Percentiles rank a stretch among this genome's conserved stretches.
These are phyloP conservation scores for Triticum urartu DNA, from an alignment of 176 grass and related monocot species.

Conservation along the genomic window DNA sequence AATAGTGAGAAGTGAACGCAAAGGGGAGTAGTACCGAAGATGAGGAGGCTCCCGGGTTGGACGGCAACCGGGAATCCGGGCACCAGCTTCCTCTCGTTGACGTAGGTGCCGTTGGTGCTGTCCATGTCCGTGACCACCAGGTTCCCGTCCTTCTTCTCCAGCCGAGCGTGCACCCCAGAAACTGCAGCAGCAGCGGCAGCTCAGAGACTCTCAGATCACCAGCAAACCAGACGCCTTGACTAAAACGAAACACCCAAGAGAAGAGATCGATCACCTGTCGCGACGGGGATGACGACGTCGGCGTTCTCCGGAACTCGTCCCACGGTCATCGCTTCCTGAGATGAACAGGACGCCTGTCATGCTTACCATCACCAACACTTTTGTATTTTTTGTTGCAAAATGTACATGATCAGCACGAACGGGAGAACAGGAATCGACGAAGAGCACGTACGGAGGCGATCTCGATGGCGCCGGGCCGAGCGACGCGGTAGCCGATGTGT, in stretches of 20 bases:
- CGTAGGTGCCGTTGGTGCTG: constrained; percentile 87
- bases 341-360: neutral
- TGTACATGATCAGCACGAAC: neutral
- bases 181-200: constrained; percentile 33
- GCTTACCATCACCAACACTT: neutral
- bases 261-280: constrained; percentile 49
- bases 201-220: neutral
- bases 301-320: constrained; percentile 64
- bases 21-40: constrained; percentile 33
- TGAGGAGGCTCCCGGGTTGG: constrained; percentile 49
- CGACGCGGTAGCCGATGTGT: constrained; percentile 77
- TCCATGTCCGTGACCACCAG: constrained; percentile 73
- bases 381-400: neutral
- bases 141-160: constrained; percentile 61
- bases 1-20: neutral
- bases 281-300: constrained; percentile 72
- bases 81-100: constrained; percentile 62
- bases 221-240: neutral
- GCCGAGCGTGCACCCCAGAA: constrained; percentile 62
- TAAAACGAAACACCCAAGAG: neutral
- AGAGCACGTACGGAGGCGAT: constrained; percentile 53
- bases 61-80: constrained; percentile 42
- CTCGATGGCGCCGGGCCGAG: constrained; percentile 64
- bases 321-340: constrained; percentile 54
- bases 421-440: neutral